Evolutionary conservation across 352 stramenopile species (phyloP), one percentile per base, ranked within the genome.

Genomic region (Globisporangium parvum): DNA sequence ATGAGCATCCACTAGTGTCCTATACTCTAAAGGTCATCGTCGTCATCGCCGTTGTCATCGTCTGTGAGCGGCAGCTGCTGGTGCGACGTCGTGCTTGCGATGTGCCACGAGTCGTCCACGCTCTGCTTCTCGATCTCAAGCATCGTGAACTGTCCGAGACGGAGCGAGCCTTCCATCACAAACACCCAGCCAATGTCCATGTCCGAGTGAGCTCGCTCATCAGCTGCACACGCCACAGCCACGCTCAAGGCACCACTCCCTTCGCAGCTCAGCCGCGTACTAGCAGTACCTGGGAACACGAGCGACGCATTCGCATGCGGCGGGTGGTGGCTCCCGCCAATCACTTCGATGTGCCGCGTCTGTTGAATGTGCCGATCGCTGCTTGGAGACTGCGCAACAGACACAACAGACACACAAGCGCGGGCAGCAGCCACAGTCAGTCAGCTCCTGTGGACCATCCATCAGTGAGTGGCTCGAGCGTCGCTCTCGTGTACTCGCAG

Each of bases 131-230:
- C 77, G 0, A 92, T 64, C 57, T 90, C 65, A 5, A 92, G 57
- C n/a, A 89, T 79, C 15, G 70, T 87, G 52, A 87, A 92, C 45
- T 92, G 77, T n/a, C 81, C 77, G 39, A 71, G 40, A 12, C 71
- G 77, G 46, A 92, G 60, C 12, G 79, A 88, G 12, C 81, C 81
- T 92, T n/a, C n/a, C n/a, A n/a, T n/a, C n/a, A n/a, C 3, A 31
- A 31, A 31, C 3, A 31, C 3, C 26, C 26, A 6, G 6, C 26
- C 3, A 31, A 6, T 31, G 26, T 31, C 6, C 26, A 28, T 23
- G 51, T 11, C 39, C 15, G 10, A 28, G 47, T 20, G 10, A 24
- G 26, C 18, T 26, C 33, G 21, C 17, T 3, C n/a, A 51, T 35
- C 11, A 35, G 20, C 11, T 2, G 3, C 44, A 49, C 24, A 44